Evolutionary conservation across 495 filamentous ascomycete genomes (phyloP).

Genomic region (Eremomyces bilateralis): DNA sequence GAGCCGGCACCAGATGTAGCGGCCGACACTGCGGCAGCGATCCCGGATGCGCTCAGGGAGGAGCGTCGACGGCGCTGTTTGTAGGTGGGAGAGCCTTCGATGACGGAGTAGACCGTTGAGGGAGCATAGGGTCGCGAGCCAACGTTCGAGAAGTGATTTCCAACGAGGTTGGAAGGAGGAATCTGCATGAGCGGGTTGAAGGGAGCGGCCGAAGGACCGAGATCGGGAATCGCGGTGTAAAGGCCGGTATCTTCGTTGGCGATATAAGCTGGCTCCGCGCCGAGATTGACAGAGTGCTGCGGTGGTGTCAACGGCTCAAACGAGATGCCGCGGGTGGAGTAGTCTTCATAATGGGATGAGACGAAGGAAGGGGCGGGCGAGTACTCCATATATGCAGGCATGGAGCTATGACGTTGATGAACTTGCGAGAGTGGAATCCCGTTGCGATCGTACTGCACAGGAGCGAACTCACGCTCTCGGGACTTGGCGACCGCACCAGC

Average conservation of each 20-base stretch:
- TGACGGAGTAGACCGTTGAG: slow-evolving; percentile 78
- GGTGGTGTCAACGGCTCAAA: slow-evolving; percentile 93
- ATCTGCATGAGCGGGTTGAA: slow-evolving; percentile 80
- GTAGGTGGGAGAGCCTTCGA: slow-evolving; percentile 95
- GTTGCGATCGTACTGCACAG: slow-evolving; percentile 74
- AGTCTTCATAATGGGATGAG: slow-evolving; percentile 90
- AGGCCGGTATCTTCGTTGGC: slow-evolving; percentile 91
- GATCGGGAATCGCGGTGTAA: slow-evolving; percentile 83
- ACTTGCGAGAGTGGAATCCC: slow-evolving; percentile 61
- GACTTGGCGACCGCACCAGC: slow-evolving; percentile 45
- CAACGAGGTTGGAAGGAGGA: slow-evolving; percentile 53
- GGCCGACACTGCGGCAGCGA: slow-evolving; percentile 36
- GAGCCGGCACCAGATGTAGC: slow-evolving; percentile 25
- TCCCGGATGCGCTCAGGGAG: slow-evolving; percentile 55
- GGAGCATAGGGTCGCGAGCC: slow-evolving; percentile 44
- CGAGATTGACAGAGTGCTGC: slow-evolving; percentile 58
- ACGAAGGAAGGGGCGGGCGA: slow-evolving; percentile 94
- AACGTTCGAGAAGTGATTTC: slow-evolving; percentile 44
- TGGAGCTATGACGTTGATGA: slow-evolving; percentile 83
- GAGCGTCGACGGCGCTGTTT: slow-evolving; percentile 89
- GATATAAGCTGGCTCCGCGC: slow-evolving; percentile 83
- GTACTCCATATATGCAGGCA: slow-evolving; percentile 95
- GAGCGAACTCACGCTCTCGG: slow-evolving; percentile 43
- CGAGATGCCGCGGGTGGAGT: slow-evolving; percentile 87
- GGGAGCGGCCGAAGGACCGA: slow-evolving; percentile 26